A percentile compares a stretch with the other conserved stretches of the same genome.
Evolutionary conservation across 768 basidiomycete species (phyloP).

Genomic region (Porphyrellus cyaneotinctus): DNA sequence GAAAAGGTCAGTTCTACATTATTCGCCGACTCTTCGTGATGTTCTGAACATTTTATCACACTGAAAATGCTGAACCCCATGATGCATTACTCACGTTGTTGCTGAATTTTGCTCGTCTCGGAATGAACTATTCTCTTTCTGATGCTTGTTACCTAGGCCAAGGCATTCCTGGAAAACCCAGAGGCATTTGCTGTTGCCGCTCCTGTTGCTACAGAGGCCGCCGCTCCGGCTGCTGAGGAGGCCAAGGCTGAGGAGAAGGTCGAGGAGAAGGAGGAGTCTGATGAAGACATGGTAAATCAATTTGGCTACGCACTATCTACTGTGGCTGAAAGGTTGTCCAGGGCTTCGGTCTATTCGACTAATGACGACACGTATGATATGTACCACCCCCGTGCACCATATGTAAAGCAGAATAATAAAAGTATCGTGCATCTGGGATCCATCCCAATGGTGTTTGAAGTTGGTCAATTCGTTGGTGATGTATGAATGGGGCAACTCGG

Average conservation of each 20-base stretch:
- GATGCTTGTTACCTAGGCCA: constrained; percentile 52
- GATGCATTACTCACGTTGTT: constrained; percentile 34
- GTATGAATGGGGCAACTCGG: constrained; percentile 12
- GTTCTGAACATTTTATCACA: constrained; percentile 43
- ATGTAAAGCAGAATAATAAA: constrained; percentile 23
- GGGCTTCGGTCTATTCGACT: constrained; percentile 97
- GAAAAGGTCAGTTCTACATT: constrained; percentile 66
- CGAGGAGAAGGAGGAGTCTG: constrained; percentile 82
- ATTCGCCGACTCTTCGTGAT: constrained; percentile 13
- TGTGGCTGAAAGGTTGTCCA: constrained; percentile 26
- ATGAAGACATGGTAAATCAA: constrained; percentile 77
- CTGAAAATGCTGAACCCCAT: constrained; percentile 81
- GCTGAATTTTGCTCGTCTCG: constrained; percentile 24
- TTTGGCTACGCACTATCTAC: neutral
- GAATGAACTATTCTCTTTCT: neutral
- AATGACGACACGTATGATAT: constrained; percentile 18
- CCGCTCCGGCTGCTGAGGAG: constrained; percentile 54
- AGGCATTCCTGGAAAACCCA: constrained; percentile 96
- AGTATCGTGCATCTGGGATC: constrained; percentile 9
- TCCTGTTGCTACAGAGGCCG: constrained; percentile 51
- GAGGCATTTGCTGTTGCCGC: constrained; percentile 92
- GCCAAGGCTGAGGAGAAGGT: constrained; percentile 67
- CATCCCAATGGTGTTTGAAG: constrained; percentile 3
- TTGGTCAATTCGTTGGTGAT: neutral
- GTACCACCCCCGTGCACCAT: constrained; percentile 14